Base-by-base conservation (phyloP, 2,329 filamentous ascomycete species). In the Fusarium sp. region DNA sequence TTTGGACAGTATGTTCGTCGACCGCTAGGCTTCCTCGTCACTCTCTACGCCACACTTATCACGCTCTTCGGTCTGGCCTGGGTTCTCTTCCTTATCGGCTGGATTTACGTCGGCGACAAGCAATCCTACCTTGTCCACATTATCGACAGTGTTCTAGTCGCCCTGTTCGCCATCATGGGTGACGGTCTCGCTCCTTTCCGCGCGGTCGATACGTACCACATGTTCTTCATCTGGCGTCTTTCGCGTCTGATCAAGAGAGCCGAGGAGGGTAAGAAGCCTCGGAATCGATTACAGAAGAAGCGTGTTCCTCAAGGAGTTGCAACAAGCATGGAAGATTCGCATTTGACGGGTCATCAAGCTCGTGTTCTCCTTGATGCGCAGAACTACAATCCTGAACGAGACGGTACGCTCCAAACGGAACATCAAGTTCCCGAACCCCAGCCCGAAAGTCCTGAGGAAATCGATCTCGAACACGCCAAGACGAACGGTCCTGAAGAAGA, bases 21-120 rank as follows among this genome's bases (percentile, higher is more conserved):
- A 72, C 92, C 93, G 2, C 84, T 97, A 40, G 93, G 93, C 2
- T 93, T 96, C 76, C 86, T 94, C 57, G 92, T 97, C 62, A 96
- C 93, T 0, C 81, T 97, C 6, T 97, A 97, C 78, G 93, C 93
- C 11, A 90, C 87, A 2, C 84, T 95, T 21, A 94, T 97, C 72
- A 96, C 93, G 0, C 83, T 94, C 0, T 97, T 97, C 73, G 93
- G 93, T 75, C 84, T 95, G 14, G 92, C 92, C 0, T 97, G 93
- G 93, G 93, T 97, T 2, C 86, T 97, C n/a, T 96, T 95, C 80
- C 83, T 97, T 57, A 97, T 97, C 77, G 92, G 90, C 49, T 97
- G 93, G 93, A 93, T 96, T 76, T 94, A 93, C 68, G 90, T 95
- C 21, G 92, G 92, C 21, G 87, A 88, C 30, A 84, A 86, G 72